Evolutionary conservation across 345 rosid genomes (phyloP), one percentile per base, ranked within the genome.

Genomic region (Erysimum cheiranthoides): DNA sequence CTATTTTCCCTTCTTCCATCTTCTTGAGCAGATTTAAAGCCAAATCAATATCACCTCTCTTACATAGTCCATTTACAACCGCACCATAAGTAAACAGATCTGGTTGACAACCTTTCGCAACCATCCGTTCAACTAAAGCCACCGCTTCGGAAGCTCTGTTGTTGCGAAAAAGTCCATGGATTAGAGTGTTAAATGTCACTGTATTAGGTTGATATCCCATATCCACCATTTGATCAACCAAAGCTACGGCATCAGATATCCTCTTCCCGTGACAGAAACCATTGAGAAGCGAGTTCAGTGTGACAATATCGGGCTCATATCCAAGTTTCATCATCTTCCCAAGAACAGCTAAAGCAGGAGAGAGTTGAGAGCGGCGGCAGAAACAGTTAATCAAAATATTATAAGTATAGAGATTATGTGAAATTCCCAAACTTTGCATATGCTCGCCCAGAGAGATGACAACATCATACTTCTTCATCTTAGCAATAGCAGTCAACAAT

Each of bases 251-350:
- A 0, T 70, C 66, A 0, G n/a, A 18, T 3, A 58, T 58, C 35
- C 57, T 57, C 0, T 70, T 45, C 0, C 6, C 2, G 1, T 13
- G 66, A 3, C 74, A 70, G 5, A 0, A 45, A 0, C 56, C 66
- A 58, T 18, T 58, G 4, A 58, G 45, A 0, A 70, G 25, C 0
- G 66, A 31, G 0, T 0, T 0, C 5, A 71, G 8, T 12, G 66
- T 70, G 4, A 58, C 66, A 0, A 70, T 3, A 0, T 0, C 0
- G 2, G 68, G 75, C 0, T 49, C 60, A 36, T 47, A 47, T 0
- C 74, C 58, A 0, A 32, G 58, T 47, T 59, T 71, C 28, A 71
- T 59, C 66, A 71, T 59, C 46, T 58, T 70, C 0, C 65, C 73
- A 8, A 56, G 21, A 4, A 31, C 0, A 0, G 28, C 28, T 27